phyloP scores from a whole-genome alignment of 306 rosid species.

The Styphnolobium japonicum region DNA sequence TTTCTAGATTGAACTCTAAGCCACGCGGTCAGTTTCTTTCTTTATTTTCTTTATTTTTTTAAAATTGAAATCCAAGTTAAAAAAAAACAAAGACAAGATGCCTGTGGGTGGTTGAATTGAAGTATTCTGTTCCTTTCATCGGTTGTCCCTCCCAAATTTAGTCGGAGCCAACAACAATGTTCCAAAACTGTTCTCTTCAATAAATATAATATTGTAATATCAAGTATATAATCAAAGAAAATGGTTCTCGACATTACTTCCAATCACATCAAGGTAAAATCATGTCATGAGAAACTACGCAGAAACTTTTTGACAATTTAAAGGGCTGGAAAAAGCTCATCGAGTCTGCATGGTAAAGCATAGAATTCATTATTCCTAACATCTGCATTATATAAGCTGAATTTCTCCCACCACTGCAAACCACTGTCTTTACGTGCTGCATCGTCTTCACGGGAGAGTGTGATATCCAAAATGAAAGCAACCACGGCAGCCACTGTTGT shows the following conservation, averaged over 20 bases:
- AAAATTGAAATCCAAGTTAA: too few species aligned
- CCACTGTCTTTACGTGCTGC: constrained; percentile 49
- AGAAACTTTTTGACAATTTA: not conserved
- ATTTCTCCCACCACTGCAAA: constrained; percentile 75
- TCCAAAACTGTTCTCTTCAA: not conserved
- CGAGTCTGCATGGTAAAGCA: constrained; percentile 53
- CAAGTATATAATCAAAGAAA: not conserved
- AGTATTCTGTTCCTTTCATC: not conserved
- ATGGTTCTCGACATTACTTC: not conserved
- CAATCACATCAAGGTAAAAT: not conserved
- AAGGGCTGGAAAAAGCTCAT: constrained; percentile 52
- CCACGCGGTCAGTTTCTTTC: not conserved
- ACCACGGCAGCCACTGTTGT: constrained; percentile 66
- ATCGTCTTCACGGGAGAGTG: constrained; percentile 46
- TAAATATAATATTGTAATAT: not conserved
- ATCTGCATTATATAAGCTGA: constrained; percentile 55
- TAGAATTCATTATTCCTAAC: constrained; percentile 72
- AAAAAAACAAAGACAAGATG: too few species aligned
- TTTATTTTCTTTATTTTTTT: not conserved
- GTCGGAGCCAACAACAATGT: not conserved
- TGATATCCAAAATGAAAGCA: constrained; percentile 59
- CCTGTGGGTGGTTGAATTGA: too few species aligned
- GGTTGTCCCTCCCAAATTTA: not conserved
- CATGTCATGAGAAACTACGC: not conserved
- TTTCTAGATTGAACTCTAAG: not conserved